Evolutionary conservation across 176 grass and related monocot genomes (phyloP).

Genomic region (Zea luxurians): DNA sequence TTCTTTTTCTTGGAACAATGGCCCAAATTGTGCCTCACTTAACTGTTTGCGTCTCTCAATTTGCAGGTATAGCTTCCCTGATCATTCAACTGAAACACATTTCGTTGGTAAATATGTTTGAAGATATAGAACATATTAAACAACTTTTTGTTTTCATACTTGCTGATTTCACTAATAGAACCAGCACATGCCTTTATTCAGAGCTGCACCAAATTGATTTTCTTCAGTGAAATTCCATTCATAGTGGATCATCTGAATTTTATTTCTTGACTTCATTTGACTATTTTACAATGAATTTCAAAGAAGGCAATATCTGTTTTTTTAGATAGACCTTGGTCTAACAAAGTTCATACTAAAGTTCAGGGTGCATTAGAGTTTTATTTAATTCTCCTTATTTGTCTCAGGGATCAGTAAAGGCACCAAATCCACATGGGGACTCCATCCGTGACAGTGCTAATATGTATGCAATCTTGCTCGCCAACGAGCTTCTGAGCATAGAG

Average conservation of each 20-base stretch:
- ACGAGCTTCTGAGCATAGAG: slow-evolving; percentile 20
- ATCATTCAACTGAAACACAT: slow-evolving; percentile 17
- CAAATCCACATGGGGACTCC: slow-evolving; percentile 31
- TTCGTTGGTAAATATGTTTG: slow-evolving; percentile 12
- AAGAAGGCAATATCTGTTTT: background rate
- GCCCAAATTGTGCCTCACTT: background rate
- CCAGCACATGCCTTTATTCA: background rate
- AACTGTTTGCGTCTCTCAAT: background rate
- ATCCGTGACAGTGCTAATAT: slow-evolving; percentile 27
- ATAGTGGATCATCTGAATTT: background rate
- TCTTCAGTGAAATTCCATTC: background rate
- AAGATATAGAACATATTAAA: background rate
- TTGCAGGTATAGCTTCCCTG: slow-evolving; percentile 28
- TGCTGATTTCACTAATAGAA: slow-evolving; percentile 16
- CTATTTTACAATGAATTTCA: background rate
- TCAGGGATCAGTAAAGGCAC: slow-evolving; percentile 38
- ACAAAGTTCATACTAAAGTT: background rate
- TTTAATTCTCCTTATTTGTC: background rate
- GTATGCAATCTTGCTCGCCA: slow-evolving; percentile 20
- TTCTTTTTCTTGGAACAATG: slow-evolving; percentile 15
- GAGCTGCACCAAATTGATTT: background rate
- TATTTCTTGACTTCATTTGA: background rate
- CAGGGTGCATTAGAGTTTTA: background rate
- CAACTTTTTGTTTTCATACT: slow-evolving; percentile 2
- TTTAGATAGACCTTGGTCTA: background rate